Conservation (phyloP, 2,329 filamentous ascomycete genomes). For the Elsinoe fawcettii region DNA sequence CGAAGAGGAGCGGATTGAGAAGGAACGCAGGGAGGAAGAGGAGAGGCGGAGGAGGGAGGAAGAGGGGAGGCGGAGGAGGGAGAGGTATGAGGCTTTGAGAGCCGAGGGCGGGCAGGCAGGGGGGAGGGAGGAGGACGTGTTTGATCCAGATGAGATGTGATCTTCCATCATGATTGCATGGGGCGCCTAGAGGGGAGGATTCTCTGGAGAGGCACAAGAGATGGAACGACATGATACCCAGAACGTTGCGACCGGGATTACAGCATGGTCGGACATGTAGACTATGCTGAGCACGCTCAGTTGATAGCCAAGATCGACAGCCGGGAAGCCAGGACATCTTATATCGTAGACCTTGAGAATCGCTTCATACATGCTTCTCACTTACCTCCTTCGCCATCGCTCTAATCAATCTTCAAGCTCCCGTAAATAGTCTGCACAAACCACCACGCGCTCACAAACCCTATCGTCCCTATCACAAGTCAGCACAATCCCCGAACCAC, state of each 20-base stretch:
- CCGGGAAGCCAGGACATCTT: too few species aligned
- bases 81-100: conserved; percentile 8
- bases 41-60: conserved; percentile 22
- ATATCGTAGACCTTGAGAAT: too few species aligned
- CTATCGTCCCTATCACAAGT: conserved; percentile 66
- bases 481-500: not conserved
- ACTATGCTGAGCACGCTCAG: too few species aligned
- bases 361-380: not conserved
- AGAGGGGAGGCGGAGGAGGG: conserved; percentile 18
- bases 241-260: too few species aligned
- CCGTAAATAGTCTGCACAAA: conserved; percentile 91
- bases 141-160: conserved; percentile 29
- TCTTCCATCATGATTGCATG: not conserved
- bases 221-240: too few species aligned
- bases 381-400: conserved; percentile 14
- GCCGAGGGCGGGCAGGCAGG: conserved; percentile 15
- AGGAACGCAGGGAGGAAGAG: conserved; percentile 31
- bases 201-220: too few species aligned
- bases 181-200: too few species aligned
- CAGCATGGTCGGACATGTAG: too few species aligned
- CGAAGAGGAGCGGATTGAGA: conserved; percentile 32
- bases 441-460: conserved; percentile 89
- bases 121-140: conserved; percentile 24
- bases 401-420: conserved; percentile 97
- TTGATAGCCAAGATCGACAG: too few species aligned